Base-by-base conservation (phyloP, 176 grass and related monocot species). In the Leersia perrieri region DNA sequence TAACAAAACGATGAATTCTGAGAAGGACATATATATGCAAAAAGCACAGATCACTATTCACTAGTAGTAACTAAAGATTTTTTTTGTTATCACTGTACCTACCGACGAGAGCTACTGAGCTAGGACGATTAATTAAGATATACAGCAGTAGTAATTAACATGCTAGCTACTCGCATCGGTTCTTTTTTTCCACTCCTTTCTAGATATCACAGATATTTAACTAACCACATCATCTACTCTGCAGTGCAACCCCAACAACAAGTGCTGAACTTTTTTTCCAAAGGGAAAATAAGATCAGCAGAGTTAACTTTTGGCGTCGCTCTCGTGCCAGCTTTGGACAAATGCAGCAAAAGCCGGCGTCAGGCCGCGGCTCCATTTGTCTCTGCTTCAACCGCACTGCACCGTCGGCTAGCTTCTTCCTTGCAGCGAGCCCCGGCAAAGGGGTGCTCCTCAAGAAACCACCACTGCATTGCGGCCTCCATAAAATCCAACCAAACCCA, bases 401-500 rank as follows among this genome's bases (percentile, higher is more conserved):
- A 25, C 72, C 23, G 82, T 86, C 82, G 74, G 75, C 72, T n/a
- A n/a, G n/a, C n/a, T n/a, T n/a, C n/a, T 65, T 76, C 75, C 34
- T 70, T 44, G 55, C 47, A 55, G 74, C 84, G 72, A 66, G 44
- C 78, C 45, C 78, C 36, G 42, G 65, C 63, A 71, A 72, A 76
- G 83, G 79, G 79, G 69, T 89, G 79, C 66, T 61, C 83, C 83
- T 83, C 75, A 92, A 78, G 83, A 76, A 85, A 86, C 75, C 70
- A n/a, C 53, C 53, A 3, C 8, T n/a, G 4, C 53, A 31, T 44
- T 3, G 3, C 60, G 18, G 18, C 30, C 80, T 8, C 77, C 76
- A 88, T 88, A 91, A 86, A 89, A 89, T 89, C 66, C 83, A 69
- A 78, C 83, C 90, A 80, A 79, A 80, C 75, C 79, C 79, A 63